These are phyloP conservation scores for Discostella stelligera DNA, from an alignment of 352 stramenopile species.

Conservation along the genomic window DNA sequence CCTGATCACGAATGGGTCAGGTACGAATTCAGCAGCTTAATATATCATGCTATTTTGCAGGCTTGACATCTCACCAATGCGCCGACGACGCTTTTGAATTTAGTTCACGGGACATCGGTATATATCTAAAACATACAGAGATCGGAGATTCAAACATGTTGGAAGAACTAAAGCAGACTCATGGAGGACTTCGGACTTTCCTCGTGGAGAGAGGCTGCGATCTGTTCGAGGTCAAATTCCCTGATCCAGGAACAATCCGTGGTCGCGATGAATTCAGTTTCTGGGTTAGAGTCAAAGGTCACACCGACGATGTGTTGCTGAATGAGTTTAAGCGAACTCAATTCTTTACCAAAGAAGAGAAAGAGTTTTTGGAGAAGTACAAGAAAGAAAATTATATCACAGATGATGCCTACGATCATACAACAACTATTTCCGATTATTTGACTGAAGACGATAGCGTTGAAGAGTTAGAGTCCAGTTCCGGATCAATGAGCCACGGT, in stretches of 20 bases:
- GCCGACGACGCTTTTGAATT: background rate
- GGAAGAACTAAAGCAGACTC: slow-evolving; percentile 64
- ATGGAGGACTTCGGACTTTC: slow-evolving; percentile 63
- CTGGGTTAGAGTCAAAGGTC: slow-evolving; percentile 42
- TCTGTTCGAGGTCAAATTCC: slow-evolving; percentile 51
- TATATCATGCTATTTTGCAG: background rate
- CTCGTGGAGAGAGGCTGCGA: slow-evolving; percentile 42
- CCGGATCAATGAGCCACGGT: slow-evolving; percentile 8
- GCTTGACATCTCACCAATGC: background rate
- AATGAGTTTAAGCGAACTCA: slow-evolving; percentile 50
- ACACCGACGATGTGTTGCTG: slow-evolving; percentile 36
- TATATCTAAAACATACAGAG: slow-evolving; percentile 64
- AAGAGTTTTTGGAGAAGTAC: slow-evolving; percentile 68
- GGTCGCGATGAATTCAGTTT: slow-evolving; percentile 34
- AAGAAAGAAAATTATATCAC: slow-evolving; percentile 34
- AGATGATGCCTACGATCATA: slow-evolving; percentile 38
- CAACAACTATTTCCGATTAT: slow-evolving; percentile 18
- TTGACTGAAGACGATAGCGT: slow-evolving; percentile 5
- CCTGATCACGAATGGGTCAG: slow-evolving; percentile 47
- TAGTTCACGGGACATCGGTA: slow-evolving; percentile 65
- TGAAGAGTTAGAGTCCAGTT: slow-evolving; percentile 19
- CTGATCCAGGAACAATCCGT: slow-evolving; percentile 6
- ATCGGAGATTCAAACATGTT: slow-evolving; percentile 58
- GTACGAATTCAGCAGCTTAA: background rate
- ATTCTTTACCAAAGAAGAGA: slow-evolving; percentile 61